These are phyloP conservation scores for Euclidium syriacum DNA, from an alignment of 345 rosid species.

Conservation along the genomic window DNA sequence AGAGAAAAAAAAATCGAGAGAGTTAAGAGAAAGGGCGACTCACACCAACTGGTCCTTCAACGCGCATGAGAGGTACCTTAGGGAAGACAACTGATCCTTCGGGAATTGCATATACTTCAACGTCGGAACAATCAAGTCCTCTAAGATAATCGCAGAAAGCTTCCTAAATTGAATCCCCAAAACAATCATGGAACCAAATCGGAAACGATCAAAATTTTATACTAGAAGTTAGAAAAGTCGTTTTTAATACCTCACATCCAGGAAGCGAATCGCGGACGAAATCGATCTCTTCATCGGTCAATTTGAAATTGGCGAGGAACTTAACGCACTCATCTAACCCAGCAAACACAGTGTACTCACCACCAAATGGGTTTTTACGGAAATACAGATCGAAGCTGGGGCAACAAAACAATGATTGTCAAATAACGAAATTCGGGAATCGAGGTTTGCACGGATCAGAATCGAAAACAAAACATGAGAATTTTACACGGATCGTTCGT, in stretches of 20 bases:
- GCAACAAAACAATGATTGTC: background rate
- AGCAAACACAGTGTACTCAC: slow-evolving; percentile 91
- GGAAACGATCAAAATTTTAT: background rate
- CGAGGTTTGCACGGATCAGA: too few species aligned
- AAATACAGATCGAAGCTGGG: slow-evolving; percentile 89
- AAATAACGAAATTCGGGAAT: background rate
- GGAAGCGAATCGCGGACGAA: slow-evolving; percentile 63
- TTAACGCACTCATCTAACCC: slow-evolving; percentile 94
- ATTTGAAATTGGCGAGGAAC: slow-evolving; percentile 79
- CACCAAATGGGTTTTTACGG: slow-evolving; percentile 94
- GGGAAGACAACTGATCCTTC: slow-evolving; percentile 97
- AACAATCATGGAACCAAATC: background rate
- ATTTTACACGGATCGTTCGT: slow-evolving; percentile 73
- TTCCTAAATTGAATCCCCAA: slow-evolving; percentile 25
- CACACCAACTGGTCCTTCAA: slow-evolving; percentile 95
- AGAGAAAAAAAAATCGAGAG: background rate
- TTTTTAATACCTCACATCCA: slow-evolving; percentile 58
- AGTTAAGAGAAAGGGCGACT: slow-evolving; percentile 25
- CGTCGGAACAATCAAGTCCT: slow-evolving; percentile 81
- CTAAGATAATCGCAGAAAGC: slow-evolving; percentile 64
- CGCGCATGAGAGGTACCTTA: slow-evolving; percentile 86
- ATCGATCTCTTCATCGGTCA: slow-evolving; percentile 62
- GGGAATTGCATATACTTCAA: slow-evolving; percentile 77
- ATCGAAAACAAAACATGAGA: background rate
- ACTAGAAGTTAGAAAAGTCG: background rate